Evolutionary conservation across 306 rosid genomes (phyloP), one percentile per base, ranked within the genome.

Genomic region (Abrus precatorius): DNA sequence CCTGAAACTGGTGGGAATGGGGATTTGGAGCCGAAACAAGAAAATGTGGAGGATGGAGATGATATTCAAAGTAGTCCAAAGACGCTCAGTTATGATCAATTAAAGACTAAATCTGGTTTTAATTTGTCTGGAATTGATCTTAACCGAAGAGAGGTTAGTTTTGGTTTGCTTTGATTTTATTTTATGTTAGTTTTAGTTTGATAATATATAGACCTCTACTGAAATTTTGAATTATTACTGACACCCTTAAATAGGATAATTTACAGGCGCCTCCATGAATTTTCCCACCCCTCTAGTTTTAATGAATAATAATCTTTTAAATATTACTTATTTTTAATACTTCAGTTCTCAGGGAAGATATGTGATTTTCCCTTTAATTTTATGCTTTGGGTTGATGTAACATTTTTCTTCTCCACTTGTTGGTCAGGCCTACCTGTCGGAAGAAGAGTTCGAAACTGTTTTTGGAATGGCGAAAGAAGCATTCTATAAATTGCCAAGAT

Each of bases 351-450:
- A 14, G n/a, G 74, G 49, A 27, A 62, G 28, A 34, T 66, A 70
- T 79, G 48, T 47, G 52, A 59, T 47, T 78, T 71, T 1, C 47
- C 2, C 40, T 56, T 8, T 66, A 68, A 30, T 72, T 64, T 32
- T 38, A 30, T 81, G 80, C 13, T 5, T 32, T 43, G 69, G 59
- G 54, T 70, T 62, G 29, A 61, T 48, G 38, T 64, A 43, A 60
- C 45, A 10, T 52, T 6, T 61, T 76, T 47, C n/a, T 52, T 66
- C 36, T 56, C 44, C 9, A 5, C 49, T 5, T 74, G 50, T 71
- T 67, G 71, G 55, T 13, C 84, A 95, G 99, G 90, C 98, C n/a
- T 93, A 91, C 83, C 92, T 95, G 73, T 91, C 99, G 3, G 97
- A 89, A 0, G 92, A 90, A 56, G 99, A 93, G 68, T 95, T 95